Evolutionary conservation across 2,329 filamentous ascomycete species (phyloP).

Genomic region (Penicillium sp.): DNA sequence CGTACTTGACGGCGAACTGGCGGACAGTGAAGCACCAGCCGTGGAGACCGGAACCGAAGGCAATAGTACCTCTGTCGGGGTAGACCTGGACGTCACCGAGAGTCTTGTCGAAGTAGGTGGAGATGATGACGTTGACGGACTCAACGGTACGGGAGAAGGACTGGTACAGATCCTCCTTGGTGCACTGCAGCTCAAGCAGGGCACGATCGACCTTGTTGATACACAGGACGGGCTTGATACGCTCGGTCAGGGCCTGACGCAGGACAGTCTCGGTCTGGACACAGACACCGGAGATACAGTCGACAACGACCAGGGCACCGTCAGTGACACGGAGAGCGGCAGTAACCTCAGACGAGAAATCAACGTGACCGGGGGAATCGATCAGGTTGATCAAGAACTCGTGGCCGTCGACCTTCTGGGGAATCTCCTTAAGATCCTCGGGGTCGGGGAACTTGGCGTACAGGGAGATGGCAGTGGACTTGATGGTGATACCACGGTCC

Average conservation of each 20-base stretch:
- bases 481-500: constrained; percentile 99
- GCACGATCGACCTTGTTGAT: constrained; percentile 99
- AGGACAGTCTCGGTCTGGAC: constrained; percentile 99
- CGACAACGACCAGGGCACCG: constrained; percentile 98
- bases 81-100: constrained; percentile 99
- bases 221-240: constrained; percentile 99
- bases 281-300: constrained; percentile 99
- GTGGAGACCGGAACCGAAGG: constrained; percentile 99
- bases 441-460: constrained; percentile 80
- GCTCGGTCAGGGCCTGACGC: constrained; percentile 98
- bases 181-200: constrained; percentile 97
- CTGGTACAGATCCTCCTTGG: constrained; percentile 99
- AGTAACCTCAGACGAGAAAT: constrained; percentile 99
- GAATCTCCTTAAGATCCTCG: constrained; percentile 94
- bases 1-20: constrained; percentile 93
- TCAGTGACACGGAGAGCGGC: constrained; percentile 99
- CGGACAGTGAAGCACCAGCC: constrained; percentile 99
- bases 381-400: constrained; percentile 99
- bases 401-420: constrained; percentile 82
- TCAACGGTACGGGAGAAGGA: constrained; percentile 99
- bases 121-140: constrained; percentile 99
- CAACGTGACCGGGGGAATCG: constrained; percentile 99
- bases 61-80: constrained; percentile 95
- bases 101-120: constrained; percentile 95
- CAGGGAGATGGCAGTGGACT: constrained; percentile 99